Percentiles rank a stretch among this genome's conserved stretches.
Conservation (phyloP, 2,329 filamentous ascomycete genomes). For the Balansia obtecta region DNA sequence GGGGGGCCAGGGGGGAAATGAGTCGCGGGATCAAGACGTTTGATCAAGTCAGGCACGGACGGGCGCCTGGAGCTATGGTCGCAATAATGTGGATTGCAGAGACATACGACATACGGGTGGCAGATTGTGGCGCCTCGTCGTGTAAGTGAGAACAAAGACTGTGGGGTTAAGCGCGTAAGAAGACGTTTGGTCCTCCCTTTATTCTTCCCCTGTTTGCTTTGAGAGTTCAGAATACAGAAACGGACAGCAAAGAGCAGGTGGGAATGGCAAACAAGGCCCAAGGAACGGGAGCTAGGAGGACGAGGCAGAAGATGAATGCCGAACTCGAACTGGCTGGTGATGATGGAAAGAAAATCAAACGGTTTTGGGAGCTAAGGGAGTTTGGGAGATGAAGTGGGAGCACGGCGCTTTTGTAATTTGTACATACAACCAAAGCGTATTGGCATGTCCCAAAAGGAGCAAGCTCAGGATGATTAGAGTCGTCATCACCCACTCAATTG, state of each 20-base stretch:
- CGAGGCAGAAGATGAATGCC: slow-evolving; percentile 1
- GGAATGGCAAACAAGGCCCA: background rate
- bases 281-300: background rate
- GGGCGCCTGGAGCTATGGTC: slow-evolving; percentile 12
- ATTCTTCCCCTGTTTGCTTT: too few species aligned
- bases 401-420: slow-evolving; percentile 11
- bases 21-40: slow-evolving; percentile 5
- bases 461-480: background rate
- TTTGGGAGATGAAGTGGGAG: slow-evolving; percentile 7
- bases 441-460: background rate
- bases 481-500: slow-evolving; percentile 2
- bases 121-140: slow-evolving; percentile 8
- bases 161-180: background rate
- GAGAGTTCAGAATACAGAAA: background rate
- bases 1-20: background rate
- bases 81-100: slow-evolving; percentile 5
- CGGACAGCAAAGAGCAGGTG: background rate
- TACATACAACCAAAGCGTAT: background rate
- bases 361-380: slow-evolving; percentile 2
- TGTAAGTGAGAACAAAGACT: slow-evolving; percentile 6
- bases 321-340: slow-evolving; percentile 5
- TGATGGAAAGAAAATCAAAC: slow-evolving; percentile 5
- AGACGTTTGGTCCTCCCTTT: background rate
- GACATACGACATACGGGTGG: slow-evolving; percentile 7
- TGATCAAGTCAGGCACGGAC: slow-evolving; percentile 6